Conservation (phyloP, 148 eudicot genomes). For the Drosera capensis region DNA sequence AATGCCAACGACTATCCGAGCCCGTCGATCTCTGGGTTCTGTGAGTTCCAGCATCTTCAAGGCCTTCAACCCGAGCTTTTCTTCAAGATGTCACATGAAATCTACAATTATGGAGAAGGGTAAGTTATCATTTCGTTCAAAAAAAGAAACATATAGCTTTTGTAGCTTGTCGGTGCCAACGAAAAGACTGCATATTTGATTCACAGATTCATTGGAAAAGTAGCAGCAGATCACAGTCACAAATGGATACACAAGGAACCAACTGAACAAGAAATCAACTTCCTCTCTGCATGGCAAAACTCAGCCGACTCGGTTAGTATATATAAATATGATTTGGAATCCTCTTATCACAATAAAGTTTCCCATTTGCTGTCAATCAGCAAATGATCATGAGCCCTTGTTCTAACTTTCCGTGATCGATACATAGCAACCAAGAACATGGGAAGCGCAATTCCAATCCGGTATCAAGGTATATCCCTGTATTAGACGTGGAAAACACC, state of each 20-base stretch:
- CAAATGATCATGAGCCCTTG: background rate
- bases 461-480: conserved; percentile 87
- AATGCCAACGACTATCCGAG: conserved; percentile 23
- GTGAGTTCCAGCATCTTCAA: conserved; percentile 49
- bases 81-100: conserved; percentile 99
- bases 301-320: conserved; percentile 65
- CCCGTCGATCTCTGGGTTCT: conserved; percentile 26
- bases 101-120: conserved; percentile 98
- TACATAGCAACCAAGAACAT: conserved; percentile 86
- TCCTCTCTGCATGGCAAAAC: conserved; percentile 90
- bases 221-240: conserved; percentile 89
- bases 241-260: conserved; percentile 90
- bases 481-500: background rate
- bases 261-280: conserved; percentile 76
- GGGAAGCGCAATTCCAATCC: conserved; percentile 98
- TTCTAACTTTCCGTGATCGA: background rate
- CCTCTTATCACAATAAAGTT: background rate
- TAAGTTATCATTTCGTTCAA: background rate
- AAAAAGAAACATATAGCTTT: no score
- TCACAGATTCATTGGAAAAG: conserved; percentile 81
- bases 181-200: background rate
- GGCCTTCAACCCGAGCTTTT: conserved; percentile 90
- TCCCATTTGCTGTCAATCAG: background rate
- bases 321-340: background rate
- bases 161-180: no score